Base-by-base conservation (phyloP, 495 filamentous ascomycete species). In the Jackrogersella multiformis region DNA sequence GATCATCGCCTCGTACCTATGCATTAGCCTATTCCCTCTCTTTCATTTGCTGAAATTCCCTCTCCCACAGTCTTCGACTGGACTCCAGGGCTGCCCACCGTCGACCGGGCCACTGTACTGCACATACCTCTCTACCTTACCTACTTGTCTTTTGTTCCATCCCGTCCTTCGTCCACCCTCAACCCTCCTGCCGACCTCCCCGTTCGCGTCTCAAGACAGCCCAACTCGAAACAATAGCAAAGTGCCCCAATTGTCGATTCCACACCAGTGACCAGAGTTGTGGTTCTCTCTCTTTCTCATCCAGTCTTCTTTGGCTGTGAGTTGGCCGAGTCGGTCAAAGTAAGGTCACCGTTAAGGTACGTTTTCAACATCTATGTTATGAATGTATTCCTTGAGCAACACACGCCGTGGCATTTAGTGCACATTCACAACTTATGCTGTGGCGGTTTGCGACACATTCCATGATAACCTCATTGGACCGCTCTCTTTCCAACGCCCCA, bases 401-500 rank as follows among this genome's bases (percentile, higher is more conserved):
- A 62, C 41, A 32, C n/a, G 23, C 28, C 51, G 44, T 51, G 30
- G 38, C 54, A 21, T 54, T 56, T 61, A 60, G 23, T 60, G 64
- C 51, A 55, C 45, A 61, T 65, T 57, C 48, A 51, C 49, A 53
- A 52, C 42, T 42, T 60, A 13, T 66, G 34, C 24, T 62, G 61
- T 65, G 61, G 67, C 56, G 53, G 66, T 57, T 34, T 70, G 67
- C 67, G 67, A 61, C 57, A 66, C 67, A 70, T 70, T 70, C 62
- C 67, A 66, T 62, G 67, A 70, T 70, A 70, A 56, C 61, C 57
- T 70, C 67, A 70, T 70, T 70, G 67, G 67, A 56, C 61, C 67
- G 32, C 21, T 48, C 32, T 28, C n/a, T n/a, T 34, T 62, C 39
- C 52, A 58, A 30, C 9, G 61, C 67, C 67, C 67, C 67, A 70